Percentiles rank a stretch among this genome's conserved stretches.
These are phyloP conservation scores for Jamesozyma rosinii DNA, from an alignment of 805 yeast genomes.

Conservation along the genomic window DNA sequence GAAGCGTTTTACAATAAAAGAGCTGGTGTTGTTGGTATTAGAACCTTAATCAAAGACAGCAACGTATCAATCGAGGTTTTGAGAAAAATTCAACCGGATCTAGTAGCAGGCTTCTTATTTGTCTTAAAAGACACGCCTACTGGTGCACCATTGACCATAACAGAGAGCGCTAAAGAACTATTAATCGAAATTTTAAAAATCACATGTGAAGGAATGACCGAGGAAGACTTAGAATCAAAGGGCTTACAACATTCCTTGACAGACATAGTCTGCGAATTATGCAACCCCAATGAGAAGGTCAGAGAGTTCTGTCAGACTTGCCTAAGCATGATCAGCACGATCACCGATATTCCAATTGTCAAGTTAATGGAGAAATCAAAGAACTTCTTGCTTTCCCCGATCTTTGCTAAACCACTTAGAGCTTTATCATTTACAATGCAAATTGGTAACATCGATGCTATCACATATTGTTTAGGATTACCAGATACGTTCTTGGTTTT, in stretches of 20 bases:
- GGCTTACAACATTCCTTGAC: conserved; percentile 76
- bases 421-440: conserved; percentile 98
- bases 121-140: conserved; percentile 83
- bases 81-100: conserved; percentile 68
- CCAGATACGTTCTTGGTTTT: conserved; percentile 76
- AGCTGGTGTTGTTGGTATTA: conserved; percentile 82
- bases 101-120: conserved; percentile 78
- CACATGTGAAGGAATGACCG: conserved; percentile 55
- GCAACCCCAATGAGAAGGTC: conserved; percentile 76
- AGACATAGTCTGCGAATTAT: conserved; percentile 85
- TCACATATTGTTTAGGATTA: conserved; percentile 78
- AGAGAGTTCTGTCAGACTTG: conserved; percentile 74
- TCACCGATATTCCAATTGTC: conserved; percentile 60
- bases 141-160: conserved; percentile 76
- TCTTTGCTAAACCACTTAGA: conserved; percentile 90
- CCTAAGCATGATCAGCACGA: conserved; percentile 55
- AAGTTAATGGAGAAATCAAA: conserved; percentile 77
- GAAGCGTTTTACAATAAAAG: conserved; percentile 77
- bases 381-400: conserved; percentile 76
- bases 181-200: conserved; percentile 53
- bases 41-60: conserved; percentile 59
- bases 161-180: conserved; percentile 60
- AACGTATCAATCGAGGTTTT: conserved; percentile 66
- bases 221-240: conserved; percentile 51
- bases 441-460: conserved; percentile 95